These are phyloP conservation scores for Crithidia bombi DNA, from an alignment of 208 protist genomes.

Conservation along the genomic window DNA sequence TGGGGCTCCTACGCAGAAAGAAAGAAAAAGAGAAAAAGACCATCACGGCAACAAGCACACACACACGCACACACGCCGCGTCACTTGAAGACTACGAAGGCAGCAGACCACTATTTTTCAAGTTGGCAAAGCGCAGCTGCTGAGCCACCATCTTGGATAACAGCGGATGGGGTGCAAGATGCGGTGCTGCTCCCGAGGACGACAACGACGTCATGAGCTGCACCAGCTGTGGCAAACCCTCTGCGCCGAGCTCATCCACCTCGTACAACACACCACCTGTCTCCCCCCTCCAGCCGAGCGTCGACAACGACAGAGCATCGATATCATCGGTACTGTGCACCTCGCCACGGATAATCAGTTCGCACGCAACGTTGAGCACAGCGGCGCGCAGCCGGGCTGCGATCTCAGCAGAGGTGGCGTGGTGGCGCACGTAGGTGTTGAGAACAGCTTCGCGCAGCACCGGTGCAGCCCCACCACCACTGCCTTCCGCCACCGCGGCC, in stretches of 20 bases:
- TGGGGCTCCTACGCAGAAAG: background rate
- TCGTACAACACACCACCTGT: conserved; percentile 66
- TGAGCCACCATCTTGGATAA: conserved; percentile 50
- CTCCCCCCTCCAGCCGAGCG: conserved; percentile 63
- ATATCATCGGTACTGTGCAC: conserved; percentile 52
- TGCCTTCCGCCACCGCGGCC: conserved; percentile 8
- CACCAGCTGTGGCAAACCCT: conserved; percentile 40
- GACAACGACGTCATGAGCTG: conserved; percentile 48
- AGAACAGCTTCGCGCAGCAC: conserved; percentile 31
- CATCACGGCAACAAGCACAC: no score
- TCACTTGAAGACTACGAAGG: background rate
- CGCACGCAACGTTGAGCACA: conserved; percentile 67
- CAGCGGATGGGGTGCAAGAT: conserved; percentile 66
- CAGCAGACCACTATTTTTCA: conserved; percentile 26
- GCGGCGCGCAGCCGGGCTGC: conserved; percentile 63
- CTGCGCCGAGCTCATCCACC: conserved; percentile 39
- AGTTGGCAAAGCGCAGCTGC: conserved; percentile 53
- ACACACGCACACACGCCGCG: no score
- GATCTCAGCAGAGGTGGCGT: conserved; percentile 39
- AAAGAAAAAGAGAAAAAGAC: background rate
- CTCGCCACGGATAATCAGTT: conserved; percentile 49
- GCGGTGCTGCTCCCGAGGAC: conserved; percentile 27
- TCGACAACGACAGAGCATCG: conserved; percentile 62
- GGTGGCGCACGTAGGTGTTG: conserved; percentile 37
- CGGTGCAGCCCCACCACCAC: background rate